Percentiles rank a stretch among this genome's conserved stretches.
phyloP scores from a whole-genome alignment of 2,329 filamentous ascomycete genomes.

The Lizonia empirigonia region DNA sequence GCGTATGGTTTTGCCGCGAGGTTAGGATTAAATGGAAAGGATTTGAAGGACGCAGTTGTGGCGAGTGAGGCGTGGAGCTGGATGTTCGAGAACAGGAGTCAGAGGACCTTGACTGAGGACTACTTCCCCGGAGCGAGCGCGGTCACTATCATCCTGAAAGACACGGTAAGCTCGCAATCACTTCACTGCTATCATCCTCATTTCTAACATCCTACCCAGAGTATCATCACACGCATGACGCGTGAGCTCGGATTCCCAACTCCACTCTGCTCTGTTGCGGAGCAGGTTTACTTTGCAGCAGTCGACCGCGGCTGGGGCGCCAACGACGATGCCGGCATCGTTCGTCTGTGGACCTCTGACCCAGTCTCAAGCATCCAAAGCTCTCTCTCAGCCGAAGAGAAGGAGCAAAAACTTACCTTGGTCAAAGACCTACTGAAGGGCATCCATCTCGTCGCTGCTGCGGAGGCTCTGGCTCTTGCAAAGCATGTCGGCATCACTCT shows the following conservation, averaged over 20 bases:
- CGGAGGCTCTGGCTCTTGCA: conserved; percentile 47
- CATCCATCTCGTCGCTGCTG: conserved; percentile 46
- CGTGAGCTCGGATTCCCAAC: conserved; percentile 63
- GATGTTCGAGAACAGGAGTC: conserved; percentile 64
- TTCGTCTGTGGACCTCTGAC: conserved; percentile 57
- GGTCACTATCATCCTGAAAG: conserved; percentile 56
- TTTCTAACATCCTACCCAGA: conserved; percentile 33
- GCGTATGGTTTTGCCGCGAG: conserved; percentile 62
- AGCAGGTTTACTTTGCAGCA: conserved; percentile 68
- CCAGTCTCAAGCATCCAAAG: conserved; percentile 46
- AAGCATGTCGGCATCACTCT: conserved; percentile 47
- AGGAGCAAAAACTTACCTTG: conserved; percentile 44
- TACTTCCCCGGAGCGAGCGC: conserved; percentile 54
- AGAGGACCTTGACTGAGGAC: conserved; percentile 59
- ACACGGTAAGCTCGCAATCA: conserved; percentile 42
- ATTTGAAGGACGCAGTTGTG: conserved; percentile 57
- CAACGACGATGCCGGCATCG: conserved; percentile 62
- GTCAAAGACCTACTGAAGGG: conserved; percentile 41
- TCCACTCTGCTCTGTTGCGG: conserved; percentile 66
- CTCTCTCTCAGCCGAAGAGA: conserved; percentile 31
- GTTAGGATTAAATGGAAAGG: conserved; percentile 58
- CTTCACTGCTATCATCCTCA: background rate
- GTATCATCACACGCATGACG: conserved; percentile 71
- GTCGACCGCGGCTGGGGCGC: conserved; percentile 62
- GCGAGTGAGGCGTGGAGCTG: conserved; percentile 55